Evolutionary conservation across 2,329 filamentous ascomycete genomes (phyloP).

Genomic region (Fonsecaea pedrosoi): DNA sequence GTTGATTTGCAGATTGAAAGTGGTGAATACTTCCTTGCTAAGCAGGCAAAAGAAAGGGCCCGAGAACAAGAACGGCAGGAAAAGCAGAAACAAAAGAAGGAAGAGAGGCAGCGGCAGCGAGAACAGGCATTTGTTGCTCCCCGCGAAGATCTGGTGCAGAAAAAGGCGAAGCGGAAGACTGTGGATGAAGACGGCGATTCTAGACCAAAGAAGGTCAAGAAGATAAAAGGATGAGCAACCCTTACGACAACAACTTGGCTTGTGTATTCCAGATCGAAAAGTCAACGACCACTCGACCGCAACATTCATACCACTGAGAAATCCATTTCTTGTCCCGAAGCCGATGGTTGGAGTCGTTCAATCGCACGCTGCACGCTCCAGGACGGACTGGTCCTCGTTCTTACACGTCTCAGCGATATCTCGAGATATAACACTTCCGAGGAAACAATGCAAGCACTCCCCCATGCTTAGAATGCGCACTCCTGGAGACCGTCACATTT

Average conservation of each 20-base stretch:
- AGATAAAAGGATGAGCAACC: constrained; percentile 14
- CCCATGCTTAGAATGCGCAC: neutral
- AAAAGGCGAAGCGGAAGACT: constrained; percentile 50
- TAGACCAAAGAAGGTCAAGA: constrained; percentile 28
- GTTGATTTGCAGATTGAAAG: constrained; percentile 96
- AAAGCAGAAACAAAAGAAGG: constrained; percentile 84
- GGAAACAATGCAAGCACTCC: neutral
- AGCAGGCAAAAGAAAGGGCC: constrained; percentile 87
- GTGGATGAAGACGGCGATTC: constrained; percentile 23
- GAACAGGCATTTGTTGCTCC: constrained; percentile 88
- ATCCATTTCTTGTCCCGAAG: neutral
- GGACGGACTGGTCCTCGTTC: neutral
- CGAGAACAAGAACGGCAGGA: constrained; percentile 80
- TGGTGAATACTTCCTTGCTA: constrained; percentile 94
- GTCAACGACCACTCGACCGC: neutral
- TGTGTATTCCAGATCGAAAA: neutral
- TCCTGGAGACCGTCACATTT: too few relatives aligned
- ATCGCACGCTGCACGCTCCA: neutral
- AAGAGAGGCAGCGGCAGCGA: constrained; percentile 83
- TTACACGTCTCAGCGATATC: neutral
- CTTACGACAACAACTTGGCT: neutral
- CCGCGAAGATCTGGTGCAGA: constrained; percentile 72
- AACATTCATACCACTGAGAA: neutral
- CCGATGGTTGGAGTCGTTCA: neutral
- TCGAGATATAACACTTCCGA: neutral